These are phyloP conservation scores for Fusarium paranaense DNA, from an alignment of 2,329 filamentous ascomycete genomes.

Conservation along the genomic window DNA sequence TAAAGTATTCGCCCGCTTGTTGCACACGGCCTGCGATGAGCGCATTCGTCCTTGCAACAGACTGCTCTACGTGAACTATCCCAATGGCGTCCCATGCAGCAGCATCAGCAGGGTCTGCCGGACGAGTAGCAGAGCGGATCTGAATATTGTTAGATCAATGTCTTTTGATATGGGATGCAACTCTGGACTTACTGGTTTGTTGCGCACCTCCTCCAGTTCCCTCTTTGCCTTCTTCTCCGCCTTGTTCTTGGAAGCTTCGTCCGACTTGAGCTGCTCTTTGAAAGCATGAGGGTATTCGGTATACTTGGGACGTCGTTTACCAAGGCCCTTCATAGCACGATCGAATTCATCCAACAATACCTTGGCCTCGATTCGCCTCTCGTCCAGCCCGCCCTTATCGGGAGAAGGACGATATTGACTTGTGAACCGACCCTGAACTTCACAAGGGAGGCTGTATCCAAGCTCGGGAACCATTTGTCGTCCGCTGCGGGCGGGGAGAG, in stretches of 20 bases:
- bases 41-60: constrained; percentile 51
- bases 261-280: constrained; percentile 60
- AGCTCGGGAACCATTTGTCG: constrained; percentile 54
- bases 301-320: constrained; percentile 59
- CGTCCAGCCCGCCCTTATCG: constrained; percentile 55
- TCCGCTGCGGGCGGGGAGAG: constrained; percentile 54
- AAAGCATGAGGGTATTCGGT: constrained; percentile 61
- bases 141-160: constrained; percentile 28
- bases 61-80: constrained; percentile 60
- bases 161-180: background rate
- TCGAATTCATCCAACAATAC: constrained; percentile 55
- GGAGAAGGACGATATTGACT: constrained; percentile 55
- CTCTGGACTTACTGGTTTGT: constrained; percentile 51
- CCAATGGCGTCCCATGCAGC: constrained; percentile 66
- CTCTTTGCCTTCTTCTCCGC: constrained; percentile 59
- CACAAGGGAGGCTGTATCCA: constrained; percentile 55
- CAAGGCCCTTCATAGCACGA: constrained; percentile 54
- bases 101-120: constrained; percentile 58
- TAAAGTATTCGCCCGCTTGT: constrained; percentile 62
- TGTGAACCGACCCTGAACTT: constrained; percentile 58
- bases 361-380: constrained; percentile 55
- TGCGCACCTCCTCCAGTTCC: constrained; percentile 54
- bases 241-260: constrained; percentile 59
- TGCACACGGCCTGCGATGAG: constrained; percentile 62
- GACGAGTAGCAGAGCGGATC: constrained; percentile 57